These are phyloP conservation scores for Laburnicola sp. DNA, from an alignment of 2,329 filamentous ascomycete genomes.

Conservation along the genomic window DNA sequence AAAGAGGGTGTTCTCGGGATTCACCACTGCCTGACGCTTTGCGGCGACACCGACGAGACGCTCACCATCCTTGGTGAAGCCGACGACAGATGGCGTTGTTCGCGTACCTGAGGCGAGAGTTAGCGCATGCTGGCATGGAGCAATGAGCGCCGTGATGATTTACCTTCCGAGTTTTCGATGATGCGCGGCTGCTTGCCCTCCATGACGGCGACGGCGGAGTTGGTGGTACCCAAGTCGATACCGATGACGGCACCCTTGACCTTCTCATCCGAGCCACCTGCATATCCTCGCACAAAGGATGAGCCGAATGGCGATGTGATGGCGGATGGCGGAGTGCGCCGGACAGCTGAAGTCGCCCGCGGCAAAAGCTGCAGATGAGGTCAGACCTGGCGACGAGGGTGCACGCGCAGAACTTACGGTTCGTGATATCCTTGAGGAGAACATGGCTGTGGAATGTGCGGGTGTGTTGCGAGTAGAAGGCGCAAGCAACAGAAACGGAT, in stretches of 20 bases:
- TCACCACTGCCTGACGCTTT: constrained; percentile 97
- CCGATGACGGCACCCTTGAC: constrained; percentile 95
- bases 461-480: constrained; percentile 33
- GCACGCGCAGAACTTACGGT: constrained; percentile 38
- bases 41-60: constrained; percentile 94
- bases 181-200: constrained; percentile 94
- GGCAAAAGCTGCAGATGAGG: constrained; percentile 60
- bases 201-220: constrained; percentile 97
- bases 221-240: constrained; percentile 97
- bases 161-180: constrained; percentile 98
- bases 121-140: constrained; percentile 5
- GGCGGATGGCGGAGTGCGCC: constrained; percentile 63
- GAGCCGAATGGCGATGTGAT: constrained; percentile 71
- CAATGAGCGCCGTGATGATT: constrained; percentile 8
- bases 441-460: constrained; percentile 40
- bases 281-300: constrained; percentile 73
- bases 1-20: constrained; percentile 97
- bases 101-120: constrained; percentile 65
- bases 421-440: constrained; percentile 49
- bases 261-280: constrained; percentile 73
- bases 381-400: constrained; percentile 24
- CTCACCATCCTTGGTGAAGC: constrained; percentile 93
- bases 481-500: constrained; percentile 29
- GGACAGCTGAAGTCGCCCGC: constrained; percentile 69
- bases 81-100: constrained; percentile 92